phyloP scores from a whole-genome alignment of 2,329 filamentous ascomycete species.

The Basipetospora chlamydospora region DNA sequence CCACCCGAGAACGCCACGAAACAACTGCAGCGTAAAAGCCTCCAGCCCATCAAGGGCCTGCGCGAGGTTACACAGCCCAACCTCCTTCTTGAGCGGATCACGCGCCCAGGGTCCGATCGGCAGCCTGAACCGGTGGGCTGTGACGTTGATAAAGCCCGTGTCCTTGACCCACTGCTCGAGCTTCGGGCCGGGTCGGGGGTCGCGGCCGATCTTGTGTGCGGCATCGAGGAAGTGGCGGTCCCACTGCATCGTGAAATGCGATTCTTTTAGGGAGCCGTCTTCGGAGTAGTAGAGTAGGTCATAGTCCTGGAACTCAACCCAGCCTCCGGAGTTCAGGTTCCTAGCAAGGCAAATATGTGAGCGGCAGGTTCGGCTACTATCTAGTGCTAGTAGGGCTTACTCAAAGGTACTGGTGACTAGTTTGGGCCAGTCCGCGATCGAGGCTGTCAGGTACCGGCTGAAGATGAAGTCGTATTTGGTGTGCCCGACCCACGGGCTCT shows the following conservation, averaged over 20 bases:
- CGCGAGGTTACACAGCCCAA: slow-evolving; percentile 10
- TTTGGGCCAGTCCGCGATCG: slow-evolving; percentile 38
- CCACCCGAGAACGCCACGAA: slow-evolving; percentile 16
- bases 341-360: no score
- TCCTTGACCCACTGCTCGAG: slow-evolving; percentile 15
- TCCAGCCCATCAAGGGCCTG: slow-evolving; percentile 11
- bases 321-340: slow-evolving; percentile 37
- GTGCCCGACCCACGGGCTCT: slow-evolving; percentile 40
- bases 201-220: slow-evolving; percentile 10
- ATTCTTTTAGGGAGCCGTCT: slow-evolving; percentile 12
- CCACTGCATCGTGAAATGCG: slow-evolving; percentile 12
- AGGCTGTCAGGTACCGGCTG: slow-evolving; percentile 40
- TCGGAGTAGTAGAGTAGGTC: slow-evolving; percentile 16
- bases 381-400: no score
- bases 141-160: slow-evolving; percentile 37
- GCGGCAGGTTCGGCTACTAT: no score
- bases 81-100: slow-evolving; percentile 17
- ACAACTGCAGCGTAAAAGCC: slow-evolving; percentile 13
- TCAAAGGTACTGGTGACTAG: slow-evolving; percentile 31
- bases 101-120: slow-evolving; percentile 40
- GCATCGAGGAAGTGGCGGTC: slow-evolving; percentile 13
- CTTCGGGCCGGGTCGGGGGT: slow-evolving; percentile 16
- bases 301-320: slow-evolving; percentile 41
- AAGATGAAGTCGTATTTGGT: slow-evolving; percentile 45
- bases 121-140: slow-evolving; percentile 32